These are phyloP conservation scores for Ogataea dorogensis DNA, from an alignment of 805 yeast genomes.

Conservation along the genomic window DNA sequence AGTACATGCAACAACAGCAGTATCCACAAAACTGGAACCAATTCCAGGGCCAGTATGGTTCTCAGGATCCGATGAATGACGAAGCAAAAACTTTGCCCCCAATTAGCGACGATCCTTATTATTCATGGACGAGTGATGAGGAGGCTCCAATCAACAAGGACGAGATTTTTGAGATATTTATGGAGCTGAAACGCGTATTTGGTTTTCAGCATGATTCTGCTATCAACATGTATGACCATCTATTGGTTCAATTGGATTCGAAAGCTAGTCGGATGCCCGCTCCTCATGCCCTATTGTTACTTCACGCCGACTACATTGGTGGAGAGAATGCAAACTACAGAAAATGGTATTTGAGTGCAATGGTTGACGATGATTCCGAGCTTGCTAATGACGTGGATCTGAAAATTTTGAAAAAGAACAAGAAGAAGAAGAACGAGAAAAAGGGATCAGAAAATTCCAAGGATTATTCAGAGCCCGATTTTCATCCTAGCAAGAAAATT, in stretches of 20 bases:
- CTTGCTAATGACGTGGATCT: slow-evolving; percentile 55
- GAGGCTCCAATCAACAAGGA: slow-evolving; percentile 71
- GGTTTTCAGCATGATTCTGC: slow-evolving; percentile 84
- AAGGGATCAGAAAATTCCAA: slow-evolving; percentile 15
- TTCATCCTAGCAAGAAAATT: slow-evolving; percentile 36
- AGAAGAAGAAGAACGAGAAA: slow-evolving; percentile 59
- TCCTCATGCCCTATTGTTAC: slow-evolving; percentile 61
- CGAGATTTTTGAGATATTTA: slow-evolving; percentile 62
- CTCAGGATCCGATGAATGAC: slow-evolving; percentile 14
- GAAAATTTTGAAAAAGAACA: slow-evolving; percentile 61
- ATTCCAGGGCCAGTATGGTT: slow-evolving; percentile 9
- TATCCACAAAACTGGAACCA: slow-evolving; percentile 14
- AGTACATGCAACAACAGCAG: slow-evolving; percentile 17
- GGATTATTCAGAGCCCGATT: slow-evolving; percentile 20
- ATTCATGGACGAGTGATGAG: slow-evolving; percentile 57
- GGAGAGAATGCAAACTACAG: slow-evolving; percentile 84
- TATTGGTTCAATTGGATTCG: slow-evolving; percentile 81
- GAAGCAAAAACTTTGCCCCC: slow-evolving; percentile 15
- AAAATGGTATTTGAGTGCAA: slow-evolving; percentile 92
- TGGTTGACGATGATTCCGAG: slow-evolving; percentile 70
- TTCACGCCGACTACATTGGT: slow-evolving; percentile 91
- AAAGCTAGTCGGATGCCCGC: slow-evolving; percentile 80
- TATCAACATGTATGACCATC: slow-evolving; percentile 76
- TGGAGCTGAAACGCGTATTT: slow-evolving; percentile 56
- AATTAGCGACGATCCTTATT: slow-evolving; percentile 42